Evolutionary conservation across 345 rosid species (phyloP).

Genomic region (Capsella bursapastoris): DNA sequence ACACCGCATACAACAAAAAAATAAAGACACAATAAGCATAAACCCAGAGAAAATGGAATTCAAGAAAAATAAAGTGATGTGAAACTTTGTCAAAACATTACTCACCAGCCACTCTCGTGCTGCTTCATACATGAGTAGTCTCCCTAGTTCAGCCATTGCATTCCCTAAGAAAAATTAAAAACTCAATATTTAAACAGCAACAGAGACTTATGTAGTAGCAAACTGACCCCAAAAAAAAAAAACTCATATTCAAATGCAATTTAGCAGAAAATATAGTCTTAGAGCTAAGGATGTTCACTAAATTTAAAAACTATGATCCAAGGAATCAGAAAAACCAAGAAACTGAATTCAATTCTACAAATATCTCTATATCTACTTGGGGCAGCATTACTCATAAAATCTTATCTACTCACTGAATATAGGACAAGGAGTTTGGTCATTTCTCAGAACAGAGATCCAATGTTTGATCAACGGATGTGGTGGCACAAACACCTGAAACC

Average conservation of each 20-base stretch:
- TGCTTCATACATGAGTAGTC: constrained; percentile 89
- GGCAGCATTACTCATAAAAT: background rate
- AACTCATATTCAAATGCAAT: background rate
- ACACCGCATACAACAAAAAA: background rate
- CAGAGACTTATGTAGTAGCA: background rate
- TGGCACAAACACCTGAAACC: constrained; percentile 78
- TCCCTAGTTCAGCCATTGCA: constrained; percentile 93
- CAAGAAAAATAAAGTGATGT: background rate
- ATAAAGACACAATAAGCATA: constrained; percentile 24
- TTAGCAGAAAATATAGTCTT: background rate
- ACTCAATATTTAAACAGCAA: background rate
- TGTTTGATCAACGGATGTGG: constrained; percentile 95
- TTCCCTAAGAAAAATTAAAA: constrained; percentile 47
- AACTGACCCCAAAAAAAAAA: background rate
- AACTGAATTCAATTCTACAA: background rate
- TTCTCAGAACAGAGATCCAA: constrained; percentile 87
- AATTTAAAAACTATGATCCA: background rate
- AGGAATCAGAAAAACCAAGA: background rate
- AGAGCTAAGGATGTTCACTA: constrained; percentile 11
- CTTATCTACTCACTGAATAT: constrained; percentile 66
- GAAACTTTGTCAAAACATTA: constrained; percentile 18
- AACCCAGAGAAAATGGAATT: background rate
- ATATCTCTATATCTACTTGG: too few relatives aligned
- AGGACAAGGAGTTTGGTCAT: constrained; percentile 82
- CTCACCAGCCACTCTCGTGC: constrained; percentile 93